Conservation (phyloP, 306 rosid genomes). For the Ormosia emarginata region DNA sequence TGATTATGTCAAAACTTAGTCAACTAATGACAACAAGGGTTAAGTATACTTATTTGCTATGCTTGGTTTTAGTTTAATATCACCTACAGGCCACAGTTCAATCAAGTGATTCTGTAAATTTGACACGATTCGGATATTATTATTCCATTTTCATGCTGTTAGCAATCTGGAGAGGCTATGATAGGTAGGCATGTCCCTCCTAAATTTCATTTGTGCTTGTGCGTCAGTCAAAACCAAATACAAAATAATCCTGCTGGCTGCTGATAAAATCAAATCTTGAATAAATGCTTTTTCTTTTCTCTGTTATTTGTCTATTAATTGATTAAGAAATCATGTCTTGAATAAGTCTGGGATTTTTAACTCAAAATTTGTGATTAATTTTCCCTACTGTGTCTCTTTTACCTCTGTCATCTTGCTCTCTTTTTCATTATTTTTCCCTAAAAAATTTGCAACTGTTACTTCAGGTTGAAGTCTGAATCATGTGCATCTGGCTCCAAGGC, state of each 20-base stretch:
- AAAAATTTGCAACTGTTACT: conserved; percentile 19
- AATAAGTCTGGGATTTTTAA: background rate
- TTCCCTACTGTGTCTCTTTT: background rate
- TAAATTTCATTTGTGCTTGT: background rate
- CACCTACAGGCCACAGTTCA: background rate
- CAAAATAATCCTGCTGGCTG: background rate
- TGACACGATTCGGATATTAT: background rate
- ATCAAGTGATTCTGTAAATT: background rate
- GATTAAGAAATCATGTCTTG: background rate
- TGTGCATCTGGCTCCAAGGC: conserved; percentile 67
- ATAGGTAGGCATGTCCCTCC: background rate
- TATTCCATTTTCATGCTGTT: background rate
- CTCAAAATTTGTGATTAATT: background rate
- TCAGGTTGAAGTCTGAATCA: conserved; percentile 66
- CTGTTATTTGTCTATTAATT: background rate
- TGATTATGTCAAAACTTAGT: background rate
- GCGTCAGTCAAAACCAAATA: background rate
- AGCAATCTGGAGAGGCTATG: background rate
- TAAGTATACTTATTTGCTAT: background rate
- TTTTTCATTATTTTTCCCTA: background rate
- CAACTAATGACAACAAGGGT: background rate
- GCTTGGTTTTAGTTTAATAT: background rate
- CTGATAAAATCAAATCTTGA: background rate
- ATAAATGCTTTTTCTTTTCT: background rate
- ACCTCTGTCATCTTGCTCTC: background rate